These are phyloP conservation scores for Roridomyces roridus DNA, from an alignment of 768 basidiomycete species.

Conservation along the genomic window DNA sequence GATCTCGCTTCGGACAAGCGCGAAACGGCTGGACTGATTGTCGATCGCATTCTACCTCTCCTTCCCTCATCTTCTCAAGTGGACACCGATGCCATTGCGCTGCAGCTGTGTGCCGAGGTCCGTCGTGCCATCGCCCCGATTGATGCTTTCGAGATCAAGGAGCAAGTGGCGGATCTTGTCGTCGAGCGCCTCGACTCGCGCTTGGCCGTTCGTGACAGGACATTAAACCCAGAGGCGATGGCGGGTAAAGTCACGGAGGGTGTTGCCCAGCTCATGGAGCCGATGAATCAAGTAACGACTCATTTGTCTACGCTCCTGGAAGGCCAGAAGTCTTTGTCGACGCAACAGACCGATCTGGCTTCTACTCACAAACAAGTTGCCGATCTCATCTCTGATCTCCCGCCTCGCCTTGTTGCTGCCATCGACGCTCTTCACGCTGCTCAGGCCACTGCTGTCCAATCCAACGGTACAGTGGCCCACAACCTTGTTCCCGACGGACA, in stretches of 20 bases:
- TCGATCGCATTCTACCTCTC: slow-evolving; percentile 72
- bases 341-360: slow-evolving; percentile 44
- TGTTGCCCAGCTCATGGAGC: slow-evolving; percentile 50
- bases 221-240: slow-evolving; percentile 66
- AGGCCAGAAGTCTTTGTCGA: slow-evolving; percentile 46
- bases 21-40: slow-evolving; percentile 84
- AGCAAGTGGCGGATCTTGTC: slow-evolving; percentile 87
- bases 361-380: slow-evolving; percentile 47
- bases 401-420: slow-evolving; percentile 50
- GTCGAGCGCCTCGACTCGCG: slow-evolving; percentile 86
- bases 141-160: slow-evolving; percentile 87
- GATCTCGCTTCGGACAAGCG: slow-evolving; percentile 89
- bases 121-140: slow-evolving; percentile 75
- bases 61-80: slow-evolving; percentile 52
- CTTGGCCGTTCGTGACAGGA: slow-evolving; percentile 77
- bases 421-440: slow-evolving; percentile 48
- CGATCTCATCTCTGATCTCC: slow-evolving; percentile 52
- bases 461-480: slow-evolving; percentile 31
- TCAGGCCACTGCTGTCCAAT: slow-evolving; percentile 40
- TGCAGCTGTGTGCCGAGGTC: slow-evolving; percentile 71
- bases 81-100: slow-evolving; percentile 62
- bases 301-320: slow-evolving; percentile 48
- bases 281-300: slow-evolving; percentile 43
- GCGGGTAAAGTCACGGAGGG: slow-evolving; percentile 61
- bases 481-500: slow-evolving; percentile 36